Evolutionary conservation across 2,329 filamentous ascomycete genomes (phyloP).

Genomic region (Tricladium varicosporioides): DNA sequence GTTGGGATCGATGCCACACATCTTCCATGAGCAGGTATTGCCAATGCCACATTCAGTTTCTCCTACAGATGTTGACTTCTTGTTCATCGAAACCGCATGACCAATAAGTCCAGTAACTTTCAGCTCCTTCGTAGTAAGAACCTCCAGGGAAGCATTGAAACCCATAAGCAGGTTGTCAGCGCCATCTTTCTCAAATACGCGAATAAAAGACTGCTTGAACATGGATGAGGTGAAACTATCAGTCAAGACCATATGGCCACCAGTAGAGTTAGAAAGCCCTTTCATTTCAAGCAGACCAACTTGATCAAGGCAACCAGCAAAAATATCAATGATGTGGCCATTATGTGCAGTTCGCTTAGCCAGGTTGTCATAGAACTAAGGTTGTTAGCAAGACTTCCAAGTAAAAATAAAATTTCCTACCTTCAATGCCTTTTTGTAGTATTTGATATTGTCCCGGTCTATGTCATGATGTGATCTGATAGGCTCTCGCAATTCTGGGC

Average conservation of each 20-base stretch:
- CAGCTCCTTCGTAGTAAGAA: slow-evolving; percentile 94
- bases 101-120: slow-evolving; percentile 98
- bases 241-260: slow-evolving; percentile 96
- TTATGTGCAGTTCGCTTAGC: slow-evolving; percentile 95
- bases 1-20: slow-evolving; percentile 95
- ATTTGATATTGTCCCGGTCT: slow-evolving; percentile 97
- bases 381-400: not conserved
- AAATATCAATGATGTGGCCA: slow-evolving; percentile 95
- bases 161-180: slow-evolving; percentile 96
- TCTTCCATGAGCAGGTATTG: slow-evolving; percentile 99
- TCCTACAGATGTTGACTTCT: slow-evolving; percentile 94
- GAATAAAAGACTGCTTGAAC: slow-evolving; percentile 98
- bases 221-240: slow-evolving; percentile 99
- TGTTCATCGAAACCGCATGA: slow-evolving; percentile 94
- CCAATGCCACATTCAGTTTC: slow-evolving; percentile 98
- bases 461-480: slow-evolving; percentile 99
- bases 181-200: slow-evolving; percentile 94
- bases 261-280: slow-evolving; percentile 90
- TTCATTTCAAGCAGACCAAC: slow-evolving; percentile 99
- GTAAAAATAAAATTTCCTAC: slow-evolving; percentile 42
- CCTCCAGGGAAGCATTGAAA: slow-evolving; percentile 94
- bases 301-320: slow-evolving; percentile 95
- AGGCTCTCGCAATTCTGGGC: slow-evolving; percentile 90
- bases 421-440: slow-evolving; percentile 99
- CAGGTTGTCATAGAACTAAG: slow-evolving; percentile 86